Evolutionary conservation across 441 rosid genomes (phyloP).

Genomic region (Theobroma grandiflorum): DNA sequence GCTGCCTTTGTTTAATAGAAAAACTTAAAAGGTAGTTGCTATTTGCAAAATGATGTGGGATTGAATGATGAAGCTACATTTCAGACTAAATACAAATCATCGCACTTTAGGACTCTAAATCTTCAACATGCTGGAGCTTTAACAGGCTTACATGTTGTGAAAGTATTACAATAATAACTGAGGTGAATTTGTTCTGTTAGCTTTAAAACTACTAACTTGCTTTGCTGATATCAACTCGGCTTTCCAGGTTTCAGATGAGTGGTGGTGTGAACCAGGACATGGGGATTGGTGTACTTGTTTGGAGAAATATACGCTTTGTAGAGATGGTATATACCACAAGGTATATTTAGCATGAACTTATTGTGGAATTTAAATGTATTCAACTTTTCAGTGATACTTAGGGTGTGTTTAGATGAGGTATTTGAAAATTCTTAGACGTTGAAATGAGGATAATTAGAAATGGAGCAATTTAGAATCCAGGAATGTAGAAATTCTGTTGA

Average conservation of each 20-base stretch:
- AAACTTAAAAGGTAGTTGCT: not conserved
- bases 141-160: not conserved
- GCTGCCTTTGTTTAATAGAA: not conserved
- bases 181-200: not conserved
- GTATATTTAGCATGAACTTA: constrained; percentile 40
- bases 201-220: constrained; percentile 8
- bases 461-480: not conserved
- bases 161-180: not conserved
- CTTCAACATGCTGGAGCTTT: not conserved
- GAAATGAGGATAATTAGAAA: not conserved
- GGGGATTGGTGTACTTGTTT: constrained; percentile 84
- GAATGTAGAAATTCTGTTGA: not conserved
- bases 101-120: constrained; percentile 9
- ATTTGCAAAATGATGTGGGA: not conserved
- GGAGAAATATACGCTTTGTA: constrained; percentile 72
- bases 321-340: constrained; percentile 86
- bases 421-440: not conserved
- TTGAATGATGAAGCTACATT: not conserved
- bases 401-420: not conserved
- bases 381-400: not conserved
- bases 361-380: constrained; percentile 1
- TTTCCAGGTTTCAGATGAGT: constrained; percentile 77
- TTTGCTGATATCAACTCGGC: constrained; percentile 24
- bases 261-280: constrained; percentile 92
- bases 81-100: not conserved